These are phyloP conservation scores for Cladosporium sp. DNA, from an alignment of 2,329 filamentous ascomycete species.

Conservation along the genomic window DNA sequence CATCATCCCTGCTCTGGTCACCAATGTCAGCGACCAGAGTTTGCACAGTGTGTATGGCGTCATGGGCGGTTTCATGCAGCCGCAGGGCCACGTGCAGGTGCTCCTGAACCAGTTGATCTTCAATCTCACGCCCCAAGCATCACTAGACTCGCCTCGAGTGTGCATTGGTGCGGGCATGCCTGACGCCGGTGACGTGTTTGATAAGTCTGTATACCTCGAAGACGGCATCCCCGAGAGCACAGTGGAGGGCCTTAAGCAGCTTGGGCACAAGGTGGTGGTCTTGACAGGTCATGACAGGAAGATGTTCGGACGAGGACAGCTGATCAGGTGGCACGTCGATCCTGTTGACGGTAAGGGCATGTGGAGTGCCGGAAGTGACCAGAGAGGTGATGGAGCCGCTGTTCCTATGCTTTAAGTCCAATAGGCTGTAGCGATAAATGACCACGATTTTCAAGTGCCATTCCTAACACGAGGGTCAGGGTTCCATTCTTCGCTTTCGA, in stretches of 20 bases:
- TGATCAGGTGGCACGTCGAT: constrained; percentile 75
- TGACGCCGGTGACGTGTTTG: constrained; percentile 53
- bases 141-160: constrained; percentile 85
- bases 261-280: constrained; percentile 72
- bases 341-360: constrained; percentile 60
- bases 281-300: constrained; percentile 61
- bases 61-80: constrained; percentile 99
- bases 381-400: constrained; percentile 76
- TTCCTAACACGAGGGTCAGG: constrained; percentile 29
- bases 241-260: constrained; percentile 58
- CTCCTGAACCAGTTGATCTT: constrained; percentile 85
- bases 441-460: constrained; percentile 12
- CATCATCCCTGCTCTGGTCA: constrained; percentile 90
- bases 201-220: constrained; percentile 70
- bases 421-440: constrained; percentile 14
- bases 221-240: constrained; percentile 71
- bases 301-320: constrained; percentile 80
- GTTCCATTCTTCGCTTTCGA: constrained; percentile 36
- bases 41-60: constrained; percentile 88
- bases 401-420: constrained; percentile 38
- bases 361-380: constrained; percentile 87
- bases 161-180: constrained; percentile 76
- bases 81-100: constrained; percentile 92
- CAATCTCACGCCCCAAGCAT: constrained; percentile 75
- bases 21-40: constrained; percentile 66